Percentiles rank a stretch among this genome's conserved stretches.
Evolutionary conservation across 2,329 filamentous ascomycete species (phyloP).

Genomic region (Fusarium longipes): DNA sequence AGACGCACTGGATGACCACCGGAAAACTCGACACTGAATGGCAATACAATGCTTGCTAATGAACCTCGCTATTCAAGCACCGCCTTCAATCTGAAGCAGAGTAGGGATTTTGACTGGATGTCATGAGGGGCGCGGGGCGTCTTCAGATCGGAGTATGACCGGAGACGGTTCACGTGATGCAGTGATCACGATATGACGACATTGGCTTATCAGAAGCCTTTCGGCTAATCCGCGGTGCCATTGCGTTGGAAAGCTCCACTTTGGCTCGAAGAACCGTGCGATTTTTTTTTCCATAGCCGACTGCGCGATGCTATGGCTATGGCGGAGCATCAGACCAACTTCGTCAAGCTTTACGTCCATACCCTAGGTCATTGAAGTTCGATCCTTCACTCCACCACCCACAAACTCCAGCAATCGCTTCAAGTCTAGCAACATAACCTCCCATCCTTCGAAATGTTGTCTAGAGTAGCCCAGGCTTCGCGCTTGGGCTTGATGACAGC

Average conservation of each 20-base stretch:
- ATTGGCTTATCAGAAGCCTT: constrained; percentile 42
- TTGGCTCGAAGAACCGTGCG: constrained; percentile 31
- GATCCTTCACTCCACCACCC: constrained; percentile 27
- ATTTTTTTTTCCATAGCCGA: constrained; percentile 44
- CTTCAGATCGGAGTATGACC: constrained; percentile 23
- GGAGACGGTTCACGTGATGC: constrained; percentile 12
- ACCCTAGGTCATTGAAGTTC: constrained; percentile 37
- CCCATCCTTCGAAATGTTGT: constrained; percentile 54
- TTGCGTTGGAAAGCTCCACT: constrained; percentile 15
- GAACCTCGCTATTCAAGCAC: background rate
- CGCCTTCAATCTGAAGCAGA: background rate
- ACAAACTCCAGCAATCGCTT: constrained; percentile 8
- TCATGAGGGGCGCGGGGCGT: constrained; percentile 18
- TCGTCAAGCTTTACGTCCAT: constrained; percentile 33
- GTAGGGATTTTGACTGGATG: constrained; percentile 1
- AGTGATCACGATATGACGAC: constrained; percentile 31
- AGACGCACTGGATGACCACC: background rate
- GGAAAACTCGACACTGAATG: background rate
- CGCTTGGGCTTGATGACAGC: constrained; percentile 50
- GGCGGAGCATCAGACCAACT: constrained; percentile 47
- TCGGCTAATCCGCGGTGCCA: constrained; percentile 39
- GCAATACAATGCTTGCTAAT: background rate
- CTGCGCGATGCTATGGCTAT: constrained; percentile 41
- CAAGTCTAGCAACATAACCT: constrained; percentile 2
- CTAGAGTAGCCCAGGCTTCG: constrained; percentile 50